phyloP scores from a whole-genome alignment of 1,284 basidiomycete genomes.

The Thelephora terrestris region DNA sequence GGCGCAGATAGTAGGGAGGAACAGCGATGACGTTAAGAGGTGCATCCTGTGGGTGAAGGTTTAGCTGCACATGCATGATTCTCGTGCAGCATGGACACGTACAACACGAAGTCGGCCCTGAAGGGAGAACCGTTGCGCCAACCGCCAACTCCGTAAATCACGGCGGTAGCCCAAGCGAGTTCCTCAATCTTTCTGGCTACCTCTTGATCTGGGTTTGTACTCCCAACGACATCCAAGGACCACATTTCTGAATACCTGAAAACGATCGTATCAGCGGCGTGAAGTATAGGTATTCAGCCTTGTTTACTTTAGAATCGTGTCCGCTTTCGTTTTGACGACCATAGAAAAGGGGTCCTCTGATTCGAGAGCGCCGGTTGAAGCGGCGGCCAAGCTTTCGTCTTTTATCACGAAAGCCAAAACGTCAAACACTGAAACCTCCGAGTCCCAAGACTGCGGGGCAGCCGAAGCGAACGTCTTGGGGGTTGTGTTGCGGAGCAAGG shows the following conservation, averaged over 20 bases:
- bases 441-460: constrained; percentile 12
- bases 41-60: constrained; percentile 27
- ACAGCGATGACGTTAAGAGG: constrained; percentile 35
- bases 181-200: constrained; percentile 35
- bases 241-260: constrained; percentile 30
- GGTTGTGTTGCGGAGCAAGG: neutral
- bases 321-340: neutral
- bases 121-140: constrained; percentile 21
- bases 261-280: neutral
- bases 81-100: constrained; percentile 3
- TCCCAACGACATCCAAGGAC: constrained; percentile 28
- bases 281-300: neutral
- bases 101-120: constrained; percentile 33
- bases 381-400: constrained; percentile 25
- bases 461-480: constrained; percentile 3
- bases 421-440: constrained; percentile 24
- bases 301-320: constrained; percentile 13
- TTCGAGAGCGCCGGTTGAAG: constrained; percentile 25
- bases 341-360: neutral
- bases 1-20: constrained; percentile 27
- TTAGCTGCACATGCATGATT: neutral
- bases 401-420: constrained; percentile 29
- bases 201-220: constrained; percentile 22
- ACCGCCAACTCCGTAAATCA: constrained; percentile 35
- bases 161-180: constrained; percentile 28